phyloP scores from a whole-genome alignment of 2,329 filamentous ascomycete species.

The Ophiostoma sp. region DNA sequence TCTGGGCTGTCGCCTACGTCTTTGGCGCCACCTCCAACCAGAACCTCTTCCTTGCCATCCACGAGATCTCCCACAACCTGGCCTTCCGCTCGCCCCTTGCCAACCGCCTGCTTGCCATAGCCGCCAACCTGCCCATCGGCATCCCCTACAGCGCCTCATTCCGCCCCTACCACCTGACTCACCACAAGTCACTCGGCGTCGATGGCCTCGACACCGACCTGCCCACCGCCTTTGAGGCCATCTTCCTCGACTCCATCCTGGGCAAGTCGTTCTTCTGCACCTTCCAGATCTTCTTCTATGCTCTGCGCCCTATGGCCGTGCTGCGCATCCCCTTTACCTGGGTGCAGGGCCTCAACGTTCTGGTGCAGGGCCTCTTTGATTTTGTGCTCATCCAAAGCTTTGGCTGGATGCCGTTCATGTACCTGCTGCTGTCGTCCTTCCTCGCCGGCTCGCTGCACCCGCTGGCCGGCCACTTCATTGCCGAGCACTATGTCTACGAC shows the following conservation, averaged over 20 bases:
- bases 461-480: slow-evolving; percentile 95
- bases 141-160: slow-evolving; percentile 96
- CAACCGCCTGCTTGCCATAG: slow-evolving; percentile 82
- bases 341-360: slow-evolving; percentile 78
- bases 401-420: slow-evolving; percentile 63
- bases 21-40: slow-evolving; percentile 95
- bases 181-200: slow-evolving; percentile 97
- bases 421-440: slow-evolving; percentile 86
- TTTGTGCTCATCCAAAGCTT: slow-evolving; percentile 56
- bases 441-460: slow-evolving; percentile 90
- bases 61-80: slow-evolving; percentile 97
- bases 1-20: slow-evolving; percentile 82
- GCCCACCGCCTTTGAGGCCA: slow-evolving; percentile 82
- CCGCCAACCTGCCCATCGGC: slow-evolving; percentile 93
- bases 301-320: slow-evolving; percentile 88
- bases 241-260: slow-evolving; percentile 88
- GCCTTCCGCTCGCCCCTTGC: slow-evolving; percentile 75
- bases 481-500: slow-evolving; percentile 86
- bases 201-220: slow-evolving; percentile 95
- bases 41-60: slow-evolving; percentile 96
- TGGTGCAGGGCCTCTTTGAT: slow-evolving; percentile 74
- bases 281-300: slow-evolving; percentile 99
- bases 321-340: slow-evolving; percentile 83
- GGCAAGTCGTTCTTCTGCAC: slow-evolving; percentile 99
- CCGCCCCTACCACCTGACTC: slow-evolving; percentile 87